These are phyloP conservation scores for Bipolaris oryzae DNA, from an alignment of 2,329 filamentous ascomycete genomes.

Conservation along the genomic window DNA sequence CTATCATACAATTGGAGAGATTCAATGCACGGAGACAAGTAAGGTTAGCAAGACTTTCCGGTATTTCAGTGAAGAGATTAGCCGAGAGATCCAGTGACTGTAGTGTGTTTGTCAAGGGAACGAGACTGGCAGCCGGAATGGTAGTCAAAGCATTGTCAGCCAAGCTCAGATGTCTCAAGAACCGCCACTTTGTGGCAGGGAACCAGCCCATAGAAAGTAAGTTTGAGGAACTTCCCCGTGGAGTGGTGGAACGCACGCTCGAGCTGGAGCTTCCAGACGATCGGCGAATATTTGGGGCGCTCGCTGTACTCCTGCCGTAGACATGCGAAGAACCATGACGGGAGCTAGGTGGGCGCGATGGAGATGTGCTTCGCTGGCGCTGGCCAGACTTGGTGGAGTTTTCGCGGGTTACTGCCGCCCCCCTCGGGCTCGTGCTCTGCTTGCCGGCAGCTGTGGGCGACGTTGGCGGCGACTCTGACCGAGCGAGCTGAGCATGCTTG, in stretches of 20 bases:
- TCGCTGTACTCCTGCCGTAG: slow-evolving; percentile 62
- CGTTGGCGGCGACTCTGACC: slow-evolving; percentile 67
- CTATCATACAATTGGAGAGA: slow-evolving; percentile 96
- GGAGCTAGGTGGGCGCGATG: slow-evolving; percentile 75
- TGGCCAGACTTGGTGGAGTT: slow-evolving; percentile 52
- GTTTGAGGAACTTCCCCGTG: slow-evolving; percentile 75
- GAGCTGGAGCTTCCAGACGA: slow-evolving; percentile 96
- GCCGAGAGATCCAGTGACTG: slow-evolving; percentile 91
- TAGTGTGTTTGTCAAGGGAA: slow-evolving; percentile 83
- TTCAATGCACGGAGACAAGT: slow-evolving; percentile 91
- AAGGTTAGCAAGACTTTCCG: slow-evolving; percentile 84
- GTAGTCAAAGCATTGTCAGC: slow-evolving; percentile 89
- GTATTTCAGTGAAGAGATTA: slow-evolving; percentile 93
- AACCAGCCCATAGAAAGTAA: slow-evolving; percentile 73
- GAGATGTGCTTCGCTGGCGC: slow-evolving; percentile 78
- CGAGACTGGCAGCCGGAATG: slow-evolving; percentile 75
- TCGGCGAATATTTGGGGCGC: slow-evolving; percentile 72
- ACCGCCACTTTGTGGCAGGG: slow-evolving; percentile 90
- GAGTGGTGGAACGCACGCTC: slow-evolving; percentile 62
- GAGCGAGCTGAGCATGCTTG: slow-evolving; percentile 69
- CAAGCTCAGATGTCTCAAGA: slow-evolving; percentile 87
- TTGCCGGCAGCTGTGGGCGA: slow-evolving; percentile 47
- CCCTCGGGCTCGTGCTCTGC: slow-evolving; percentile 58
- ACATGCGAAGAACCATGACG: slow-evolving; percentile 70
- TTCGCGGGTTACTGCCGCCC: slow-evolving; percentile 62